Percentiles rank a stretch among this genome's conserved stretches.
Conservation (phyloP, 768 basidiomycete species). For the Rhodotorula toruloides region DNA sequence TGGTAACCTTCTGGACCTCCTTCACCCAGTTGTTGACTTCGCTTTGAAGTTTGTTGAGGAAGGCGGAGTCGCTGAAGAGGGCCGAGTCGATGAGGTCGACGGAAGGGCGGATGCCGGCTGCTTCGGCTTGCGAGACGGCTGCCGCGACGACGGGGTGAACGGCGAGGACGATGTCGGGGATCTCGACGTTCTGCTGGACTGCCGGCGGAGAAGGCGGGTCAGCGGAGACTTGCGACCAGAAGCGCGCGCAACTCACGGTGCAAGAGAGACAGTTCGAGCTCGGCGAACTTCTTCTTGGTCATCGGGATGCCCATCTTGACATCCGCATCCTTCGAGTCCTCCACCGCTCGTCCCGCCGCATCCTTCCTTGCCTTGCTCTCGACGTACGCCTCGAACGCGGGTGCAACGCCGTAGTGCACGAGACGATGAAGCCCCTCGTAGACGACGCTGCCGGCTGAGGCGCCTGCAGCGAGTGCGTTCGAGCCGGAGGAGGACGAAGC, state of each 20-base stretch:
- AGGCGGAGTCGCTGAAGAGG: conserved; percentile 77
- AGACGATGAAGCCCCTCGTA: conserved; percentile 94
- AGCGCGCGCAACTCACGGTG: conserved; percentile 51
- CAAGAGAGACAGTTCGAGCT: conserved; percentile 84
- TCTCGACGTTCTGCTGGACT: conserved; percentile 96
- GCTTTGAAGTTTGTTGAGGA: conserved; percentile 85
- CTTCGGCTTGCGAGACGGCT: conserved; percentile 62
- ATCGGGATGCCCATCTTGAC: conserved; percentile 79
- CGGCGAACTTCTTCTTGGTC: conserved; percentile 99
- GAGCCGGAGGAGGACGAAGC: conserved; percentile 57
- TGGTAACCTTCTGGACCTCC: conserved; percentile 92
- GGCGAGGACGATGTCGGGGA: conserved; percentile 87
- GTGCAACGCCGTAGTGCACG: conserved; percentile 90
- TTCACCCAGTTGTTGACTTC: conserved; percentile 99
- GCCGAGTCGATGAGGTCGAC: conserved; percentile 71
- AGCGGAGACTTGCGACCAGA: too few species aligned
- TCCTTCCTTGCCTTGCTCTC: conserved; percentile 63
- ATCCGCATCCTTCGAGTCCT: conserved; percentile 32
- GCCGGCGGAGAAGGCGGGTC: not conserved
- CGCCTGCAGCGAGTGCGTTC: conserved; percentile 47
- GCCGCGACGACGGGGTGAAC: conserved; percentile 84
- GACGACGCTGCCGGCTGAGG: conserved; percentile 50
- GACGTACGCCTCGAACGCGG: conserved; percentile 97
- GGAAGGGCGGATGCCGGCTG: conserved; percentile 53
- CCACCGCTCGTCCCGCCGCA: conserved; percentile 4